These are phyloP conservation scores for Globisporangium iwayamae DNA, from an alignment of 352 stramenopile species.

Conservation along the genomic window DNA sequence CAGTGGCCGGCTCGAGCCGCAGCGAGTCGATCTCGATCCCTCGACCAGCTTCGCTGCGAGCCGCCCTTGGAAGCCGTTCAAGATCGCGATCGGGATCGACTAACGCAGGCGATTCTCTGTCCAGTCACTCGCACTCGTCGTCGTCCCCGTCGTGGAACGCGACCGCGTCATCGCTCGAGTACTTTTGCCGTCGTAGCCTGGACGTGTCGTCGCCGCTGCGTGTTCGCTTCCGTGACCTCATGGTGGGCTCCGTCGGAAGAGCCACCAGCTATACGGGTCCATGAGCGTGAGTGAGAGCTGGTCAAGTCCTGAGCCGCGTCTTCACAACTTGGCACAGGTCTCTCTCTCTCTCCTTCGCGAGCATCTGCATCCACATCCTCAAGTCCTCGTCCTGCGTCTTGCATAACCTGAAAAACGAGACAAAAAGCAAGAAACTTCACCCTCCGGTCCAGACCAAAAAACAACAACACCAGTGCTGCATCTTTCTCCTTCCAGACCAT, in stretches of 20 bases:
- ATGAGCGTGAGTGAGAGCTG: neutral
- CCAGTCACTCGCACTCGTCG: slow-evolving; percentile 32
- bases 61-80: slow-evolving; percentile 1
- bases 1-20: slow-evolving; percentile 6
- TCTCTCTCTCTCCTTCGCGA: neutral
- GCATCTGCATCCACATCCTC: neutral
- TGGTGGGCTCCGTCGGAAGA: slow-evolving; percentile 48
- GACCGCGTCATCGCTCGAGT: slow-evolving; percentile 34
- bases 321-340: neutral
- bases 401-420: slow-evolving; percentile 10
- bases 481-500: slow-evolving; percentile 7
- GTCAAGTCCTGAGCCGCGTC: neutral
- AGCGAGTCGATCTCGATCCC: slow-evolving; percentile 62
- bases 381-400: neutral
- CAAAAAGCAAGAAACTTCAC: slow-evolving; percentile 2
- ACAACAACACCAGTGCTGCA: neutral
- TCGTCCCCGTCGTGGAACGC: slow-evolving; percentile 52
- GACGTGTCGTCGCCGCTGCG: slow-evolving; percentile 65
- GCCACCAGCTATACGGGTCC: slow-evolving; percentile 49
- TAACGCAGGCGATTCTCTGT: slow-evolving; percentile 5
- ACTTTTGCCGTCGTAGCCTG: slow-evolving; percentile 65
- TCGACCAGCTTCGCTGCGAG: slow-evolving; percentile 7
- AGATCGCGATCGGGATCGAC: slow-evolving; percentile 5
- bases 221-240: slow-evolving; percentile 54
- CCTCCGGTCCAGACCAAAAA: neutral